These are phyloP conservation scores for Aspergillus hiratsukae DNA, from an alignment of 2,329 filamentous ascomycete species.

Conservation along the genomic window DNA sequence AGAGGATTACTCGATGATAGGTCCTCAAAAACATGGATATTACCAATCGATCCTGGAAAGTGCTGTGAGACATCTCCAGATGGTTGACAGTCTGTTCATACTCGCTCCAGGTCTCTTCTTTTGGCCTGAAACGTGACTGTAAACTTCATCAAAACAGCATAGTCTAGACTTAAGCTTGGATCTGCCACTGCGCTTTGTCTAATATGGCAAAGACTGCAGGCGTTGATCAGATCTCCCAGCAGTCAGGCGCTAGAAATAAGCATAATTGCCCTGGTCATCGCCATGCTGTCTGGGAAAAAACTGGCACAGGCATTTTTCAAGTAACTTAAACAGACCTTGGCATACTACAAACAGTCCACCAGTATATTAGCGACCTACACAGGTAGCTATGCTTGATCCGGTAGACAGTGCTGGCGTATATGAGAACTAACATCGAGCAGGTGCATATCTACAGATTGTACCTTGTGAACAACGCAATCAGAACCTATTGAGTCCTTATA, in stretches of 20 bases:
- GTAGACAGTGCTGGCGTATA: background rate
- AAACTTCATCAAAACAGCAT: background rate
- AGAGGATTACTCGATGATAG: background rate
- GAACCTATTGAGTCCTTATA: background rate
- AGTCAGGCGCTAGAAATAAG: background rate
- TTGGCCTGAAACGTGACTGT: background rate
- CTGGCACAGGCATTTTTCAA: background rate
- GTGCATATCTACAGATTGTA: background rate
- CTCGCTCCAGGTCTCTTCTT: background rate
- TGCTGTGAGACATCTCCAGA: background rate
- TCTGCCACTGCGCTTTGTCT: background rate
- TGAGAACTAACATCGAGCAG: background rate
- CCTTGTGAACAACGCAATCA: background rate
- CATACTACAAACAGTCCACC: background rate
- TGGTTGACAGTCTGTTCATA: background rate
- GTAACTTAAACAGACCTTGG: background rate
- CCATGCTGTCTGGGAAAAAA: background rate
- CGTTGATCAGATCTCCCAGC: background rate
- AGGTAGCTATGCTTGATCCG: background rate
- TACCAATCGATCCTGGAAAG: background rate
- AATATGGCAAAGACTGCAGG: background rate
- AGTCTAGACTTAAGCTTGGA: background rate
- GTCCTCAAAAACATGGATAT: background rate
- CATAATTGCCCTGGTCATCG: background rate
- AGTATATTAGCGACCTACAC: background rate